phyloP scores from a whole-genome alignment of 768 basidiomycete species.

The Daedaleopsis nitida region DNA sequence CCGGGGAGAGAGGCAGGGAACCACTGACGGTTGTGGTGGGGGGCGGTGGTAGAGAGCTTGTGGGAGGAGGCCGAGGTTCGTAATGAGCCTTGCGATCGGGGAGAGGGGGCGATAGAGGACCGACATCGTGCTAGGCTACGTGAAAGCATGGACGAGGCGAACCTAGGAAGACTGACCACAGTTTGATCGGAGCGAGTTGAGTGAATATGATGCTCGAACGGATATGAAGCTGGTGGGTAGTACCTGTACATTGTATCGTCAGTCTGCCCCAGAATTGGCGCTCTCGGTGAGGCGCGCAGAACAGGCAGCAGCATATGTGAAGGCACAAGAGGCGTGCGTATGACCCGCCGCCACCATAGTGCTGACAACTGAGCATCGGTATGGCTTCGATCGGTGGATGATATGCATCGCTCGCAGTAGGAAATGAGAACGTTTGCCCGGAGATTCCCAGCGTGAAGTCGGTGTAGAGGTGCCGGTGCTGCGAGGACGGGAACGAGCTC shows the following conservation, averaged over 20 bases:
- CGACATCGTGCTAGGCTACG: not conserved
- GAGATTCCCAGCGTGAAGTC: not conserved
- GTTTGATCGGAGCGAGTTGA: not conserved
- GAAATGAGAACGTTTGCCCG: not conserved
- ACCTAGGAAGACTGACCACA: not conserved
- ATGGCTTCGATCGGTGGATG: too few species aligned
- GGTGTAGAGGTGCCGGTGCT: not conserved
- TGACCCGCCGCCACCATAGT: too few species aligned
- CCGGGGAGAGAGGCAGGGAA: conserved; percentile 2
- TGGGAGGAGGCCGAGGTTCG: not conserved
- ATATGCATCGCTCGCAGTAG: not conserved
- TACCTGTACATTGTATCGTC: too few species aligned
- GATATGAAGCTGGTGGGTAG: not conserved
- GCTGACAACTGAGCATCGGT: too few species aligned
- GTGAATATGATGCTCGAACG: not conserved
- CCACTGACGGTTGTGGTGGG: not conserved
- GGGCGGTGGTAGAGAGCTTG: conserved; percentile 7
- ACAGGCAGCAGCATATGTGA: too few species aligned
- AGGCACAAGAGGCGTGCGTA: too few species aligned
- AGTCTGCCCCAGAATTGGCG: too few species aligned
- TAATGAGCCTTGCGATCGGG: not conserved
- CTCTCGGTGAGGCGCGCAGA: too few species aligned
- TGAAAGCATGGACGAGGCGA: not conserved
- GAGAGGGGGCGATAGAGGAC: not conserved
- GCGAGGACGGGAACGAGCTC: not conserved